A percentile compares a stretch with the other conserved stretches of the same genome.
These are phyloP conservation scores for Cladophialophora exuberans DNA, from an alignment of 2,329 filamentous ascomycete species.

Conservation along the genomic window DNA sequence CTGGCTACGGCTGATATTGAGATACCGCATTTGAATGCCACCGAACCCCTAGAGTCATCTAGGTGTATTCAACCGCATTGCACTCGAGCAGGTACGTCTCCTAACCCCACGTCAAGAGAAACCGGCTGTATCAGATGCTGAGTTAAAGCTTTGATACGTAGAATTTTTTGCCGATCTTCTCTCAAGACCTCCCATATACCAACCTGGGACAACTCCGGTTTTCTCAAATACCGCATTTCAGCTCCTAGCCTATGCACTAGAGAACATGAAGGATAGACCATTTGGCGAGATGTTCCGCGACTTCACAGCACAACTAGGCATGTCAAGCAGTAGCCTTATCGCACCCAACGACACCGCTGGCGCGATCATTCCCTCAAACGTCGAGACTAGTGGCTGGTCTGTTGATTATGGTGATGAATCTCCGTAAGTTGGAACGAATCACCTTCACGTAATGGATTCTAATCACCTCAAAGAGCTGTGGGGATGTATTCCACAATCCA, in stretches of 20 bases:
- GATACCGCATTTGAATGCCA: neutral
- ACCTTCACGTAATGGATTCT: neutral
- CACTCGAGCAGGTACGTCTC: constrained; percentile 7
- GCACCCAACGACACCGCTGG: constrained; percentile 32
- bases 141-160: neutral
- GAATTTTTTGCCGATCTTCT: constrained; percentile 8
- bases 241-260: constrained; percentile 43
- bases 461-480: neutral
- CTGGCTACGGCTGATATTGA: neutral
- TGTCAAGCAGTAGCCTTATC: constrained; percentile 43
- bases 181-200: constrained; percentile 2
- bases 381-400: constrained; percentile 15
- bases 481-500: constrained; percentile 51
- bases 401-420: constrained; percentile 9
- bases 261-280: constrained; percentile 42
- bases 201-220: constrained; percentile 37
- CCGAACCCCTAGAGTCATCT: neutral
- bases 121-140: neutral
- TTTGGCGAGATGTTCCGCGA: constrained; percentile 37
- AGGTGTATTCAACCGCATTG: neutral
- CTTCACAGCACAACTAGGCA: constrained; percentile 38
- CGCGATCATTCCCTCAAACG: constrained; percentile 44
- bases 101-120: neutral
- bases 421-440: neutral
- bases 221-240: constrained; percentile 45